Evolutionary conservation across 1,139 yeast species (phyloP), one percentile per base, ranked within the genome.

Genomic region (Yamadazyma triangularis): DNA sequence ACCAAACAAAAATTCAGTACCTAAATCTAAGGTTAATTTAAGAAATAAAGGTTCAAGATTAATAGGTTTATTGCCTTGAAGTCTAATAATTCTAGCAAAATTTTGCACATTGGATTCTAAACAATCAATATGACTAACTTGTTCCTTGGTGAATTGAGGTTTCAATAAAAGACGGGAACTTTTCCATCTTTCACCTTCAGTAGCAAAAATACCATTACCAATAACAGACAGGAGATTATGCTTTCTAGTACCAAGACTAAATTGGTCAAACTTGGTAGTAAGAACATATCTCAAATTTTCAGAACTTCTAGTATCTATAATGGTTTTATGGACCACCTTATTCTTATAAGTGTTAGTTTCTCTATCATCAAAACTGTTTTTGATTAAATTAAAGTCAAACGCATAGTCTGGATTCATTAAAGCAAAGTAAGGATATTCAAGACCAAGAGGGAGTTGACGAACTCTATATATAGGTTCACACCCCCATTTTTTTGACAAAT

Each of bases 131-230:
- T 72, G 77, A 13, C 73, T 60, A 26, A 75, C 64, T 45, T 73
- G 78, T 40, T 73, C 78, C 33, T 76, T 58, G 15, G 73, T 63
- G 49, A 76, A 76, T 48, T 74, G 79, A 1, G 82, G 81, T 36
- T 81, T 60, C 47, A 76, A 62, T 64, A 74, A 56, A 12, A 72
- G 68, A 32, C 80, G 58, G n/a, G 78, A 65, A 43, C 71, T 74
- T 44, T 69, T 70, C 82, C 82, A 76, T 6, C 70, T 75, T 16
- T 58, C 67, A 11, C 77, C 77, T 34, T 72, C 76, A 20, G 73
- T 60, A 2, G 80, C 73, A 56, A 76, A 76, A 36, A 76, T 73
- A 12, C 81, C 81, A 39, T 72, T 71, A 2, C 81, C 81, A n/a
- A n/a, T n/a, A n/a, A n/a, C n/a, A n/a, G n/a, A n/a, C n/a, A n/a